A percentile compares a stretch with the other conserved stretches of the same genome.
Conservation (phyloP, 106 monocot genomes). For the Hemerocallis citrina region DNA sequence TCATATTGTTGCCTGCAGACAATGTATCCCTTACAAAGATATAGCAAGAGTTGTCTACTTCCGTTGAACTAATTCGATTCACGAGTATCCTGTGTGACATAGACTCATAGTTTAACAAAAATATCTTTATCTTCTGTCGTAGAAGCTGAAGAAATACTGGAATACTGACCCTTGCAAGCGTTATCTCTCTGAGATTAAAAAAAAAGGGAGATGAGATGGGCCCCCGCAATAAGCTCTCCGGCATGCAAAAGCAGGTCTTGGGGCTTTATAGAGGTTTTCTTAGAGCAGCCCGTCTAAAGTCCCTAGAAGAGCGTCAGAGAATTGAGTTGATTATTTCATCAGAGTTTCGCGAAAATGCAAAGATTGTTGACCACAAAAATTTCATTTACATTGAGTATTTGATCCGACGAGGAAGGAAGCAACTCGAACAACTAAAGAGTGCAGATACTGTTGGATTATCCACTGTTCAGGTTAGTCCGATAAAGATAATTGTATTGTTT, state of each 20-base stretch:
- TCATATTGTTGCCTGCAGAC: no score
- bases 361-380: constrained; percentile 63
- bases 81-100: no score
- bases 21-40: no score
- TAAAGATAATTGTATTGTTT: neutral
- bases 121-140: no score
- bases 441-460: constrained; percentile 52
- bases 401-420: constrained; percentile 68
- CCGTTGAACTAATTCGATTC: no score
- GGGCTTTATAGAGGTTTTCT: constrained; percentile 73
- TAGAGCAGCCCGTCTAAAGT: constrained; percentile 60
- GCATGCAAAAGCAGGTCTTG: constrained; percentile 85
- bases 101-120: no score
- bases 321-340: constrained; percentile 58
- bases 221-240: constrained; percentile 42
- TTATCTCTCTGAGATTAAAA: no score
- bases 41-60: no score
- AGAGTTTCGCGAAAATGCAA: constrained; percentile 74
- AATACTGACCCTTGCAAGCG: no score
- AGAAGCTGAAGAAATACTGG: no score
- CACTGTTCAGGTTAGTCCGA: constrained; percentile 31
- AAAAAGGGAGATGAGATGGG: no score
- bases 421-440: constrained; percentile 76
- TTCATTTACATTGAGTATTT: constrained; percentile 81
- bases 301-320: constrained; percentile 48